phyloP scores from a whole-genome alignment of 306 rosid genomes.

The Arachis stenosperma region DNA sequence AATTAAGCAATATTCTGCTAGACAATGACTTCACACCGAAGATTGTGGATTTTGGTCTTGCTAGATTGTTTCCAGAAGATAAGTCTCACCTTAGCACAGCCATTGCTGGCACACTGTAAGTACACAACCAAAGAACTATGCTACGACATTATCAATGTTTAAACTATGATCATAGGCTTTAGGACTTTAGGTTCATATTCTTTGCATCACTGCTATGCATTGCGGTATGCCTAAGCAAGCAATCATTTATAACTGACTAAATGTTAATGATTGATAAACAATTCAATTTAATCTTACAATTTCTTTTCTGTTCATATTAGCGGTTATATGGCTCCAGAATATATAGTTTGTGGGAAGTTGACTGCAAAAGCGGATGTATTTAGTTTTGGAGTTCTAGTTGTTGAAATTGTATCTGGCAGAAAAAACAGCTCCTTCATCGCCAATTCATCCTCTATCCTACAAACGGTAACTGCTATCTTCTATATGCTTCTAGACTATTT shows the following conservation, averaged over 20 bases:
- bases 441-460: conserved; percentile 45
- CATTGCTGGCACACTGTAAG: conserved; percentile 52
- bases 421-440: conserved; percentile 44
- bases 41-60: conserved; percentile 83
- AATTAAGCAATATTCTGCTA: conserved; percentile 63
- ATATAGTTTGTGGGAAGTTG: conserved; percentile 62
- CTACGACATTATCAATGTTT: conserved; percentile 6
- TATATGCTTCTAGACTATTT: not conserved
- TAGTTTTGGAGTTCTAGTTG: conserved; percentile 68
- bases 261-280: not conserved
- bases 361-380: conserved; percentile 78
- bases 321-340: conserved; percentile 90
- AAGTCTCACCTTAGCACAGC: conserved; percentile 47
- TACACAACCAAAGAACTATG: conserved; percentile 1
- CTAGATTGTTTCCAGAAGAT: conserved; percentile 59
- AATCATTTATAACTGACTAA: not conserved
- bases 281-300: too few species aligned
- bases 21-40: conserved; percentile 60
- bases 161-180: conserved; percentile 3
- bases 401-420: conserved; percentile 67
- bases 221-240: not conserved
- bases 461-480: conserved; percentile 40
- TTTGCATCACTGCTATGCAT: not conserved
- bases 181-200: not conserved
- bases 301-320: conserved; percentile 34